These are phyloP conservation scores for Murraya koenigii DNA, from an alignment of 345 rosid genomes.

Conservation along the genomic window DNA sequence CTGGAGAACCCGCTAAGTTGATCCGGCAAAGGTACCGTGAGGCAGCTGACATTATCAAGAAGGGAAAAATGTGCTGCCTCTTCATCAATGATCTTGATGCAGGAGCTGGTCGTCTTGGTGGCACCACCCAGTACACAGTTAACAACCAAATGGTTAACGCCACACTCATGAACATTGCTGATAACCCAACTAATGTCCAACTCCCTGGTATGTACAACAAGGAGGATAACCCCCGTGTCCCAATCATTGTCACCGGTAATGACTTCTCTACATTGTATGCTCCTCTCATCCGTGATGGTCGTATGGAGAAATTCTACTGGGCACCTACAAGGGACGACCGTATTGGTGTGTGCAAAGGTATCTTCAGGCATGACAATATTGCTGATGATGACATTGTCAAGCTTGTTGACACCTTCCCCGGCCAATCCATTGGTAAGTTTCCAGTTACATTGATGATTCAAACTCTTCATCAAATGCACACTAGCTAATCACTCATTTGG, in stretches of 20 bases:
- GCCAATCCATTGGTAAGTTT: conserved; percentile 82
- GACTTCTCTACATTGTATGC: conserved; percentile 98
- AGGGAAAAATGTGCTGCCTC: conserved; percentile 93
- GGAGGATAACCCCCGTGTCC: conserved; percentile 93
- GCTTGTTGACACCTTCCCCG: conserved; percentile 88
- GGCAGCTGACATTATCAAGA: conserved; percentile 89
- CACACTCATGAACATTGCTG: conserved; percentile 99
- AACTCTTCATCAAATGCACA: background rate
- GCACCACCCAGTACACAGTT: conserved; percentile 95
- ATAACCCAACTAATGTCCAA: conserved; percentile 87
- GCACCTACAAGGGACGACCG: conserved; percentile 95
- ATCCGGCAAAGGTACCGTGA: conserved; percentile 98
- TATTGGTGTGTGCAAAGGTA: conserved; percentile 87
- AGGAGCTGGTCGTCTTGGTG: conserved; percentile 94
- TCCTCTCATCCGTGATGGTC: conserved; percentile 98
- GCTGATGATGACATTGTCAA: conserved; percentile 50
- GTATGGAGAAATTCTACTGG: conserved; percentile 99
- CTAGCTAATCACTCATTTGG: background rate
- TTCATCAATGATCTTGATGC: conserved; percentile 99
- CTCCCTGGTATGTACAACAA: conserved; percentile 99
- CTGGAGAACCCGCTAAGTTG: conserved; percentile 94
- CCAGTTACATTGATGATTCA: background rate
- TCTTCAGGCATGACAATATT: conserved; percentile 67
- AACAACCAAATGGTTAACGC: conserved; percentile 99
- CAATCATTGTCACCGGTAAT: conserved; percentile 94